Conservation (phyloP, 2,329 filamentous ascomycete species). For the Hymenoscyphus scutula region DNA sequence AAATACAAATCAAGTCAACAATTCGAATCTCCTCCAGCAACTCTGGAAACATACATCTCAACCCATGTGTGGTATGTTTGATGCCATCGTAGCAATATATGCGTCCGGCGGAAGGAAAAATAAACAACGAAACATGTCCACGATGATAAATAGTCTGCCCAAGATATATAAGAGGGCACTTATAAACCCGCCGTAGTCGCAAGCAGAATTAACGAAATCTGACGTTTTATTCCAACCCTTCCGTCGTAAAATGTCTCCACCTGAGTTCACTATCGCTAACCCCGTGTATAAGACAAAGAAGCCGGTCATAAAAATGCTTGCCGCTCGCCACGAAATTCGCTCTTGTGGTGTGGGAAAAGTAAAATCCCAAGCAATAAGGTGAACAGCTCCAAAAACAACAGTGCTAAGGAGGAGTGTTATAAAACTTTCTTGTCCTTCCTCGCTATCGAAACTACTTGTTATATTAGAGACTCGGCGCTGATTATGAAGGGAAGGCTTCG, state of each 20-base stretch:
- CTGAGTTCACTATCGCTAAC: too few relatives aligned
- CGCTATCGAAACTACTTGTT: too few relatives aligned
- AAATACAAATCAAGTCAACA: neutral
- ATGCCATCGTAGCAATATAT: neutral
- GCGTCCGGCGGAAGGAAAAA: neutral
- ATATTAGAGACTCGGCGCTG: neutral
- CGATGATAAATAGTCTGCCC: neutral
- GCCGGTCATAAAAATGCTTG: neutral
- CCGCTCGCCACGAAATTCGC: neutral
- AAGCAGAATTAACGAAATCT: neutral
- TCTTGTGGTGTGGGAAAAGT: conserved; percentile 19
- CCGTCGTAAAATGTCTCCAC: too few relatives aligned
- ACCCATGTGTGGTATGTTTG: neutral
- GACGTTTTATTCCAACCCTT: neutral
- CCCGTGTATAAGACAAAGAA: neutral
- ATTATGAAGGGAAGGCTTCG: too few relatives aligned
- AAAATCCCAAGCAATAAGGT: conserved; percentile 23
- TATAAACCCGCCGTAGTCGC: too few relatives aligned
- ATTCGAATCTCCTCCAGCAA: neutral
- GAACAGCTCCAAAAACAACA: conserved; percentile 20
- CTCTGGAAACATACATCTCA: neutral
- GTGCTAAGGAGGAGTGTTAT: neutral
- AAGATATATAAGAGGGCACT: neutral
- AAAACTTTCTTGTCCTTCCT: too few relatives aligned
- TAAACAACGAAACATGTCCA: neutral